Conservation (phyloP, 179 eudicot genomes). For the Heliamphora pulchella region DNA sequence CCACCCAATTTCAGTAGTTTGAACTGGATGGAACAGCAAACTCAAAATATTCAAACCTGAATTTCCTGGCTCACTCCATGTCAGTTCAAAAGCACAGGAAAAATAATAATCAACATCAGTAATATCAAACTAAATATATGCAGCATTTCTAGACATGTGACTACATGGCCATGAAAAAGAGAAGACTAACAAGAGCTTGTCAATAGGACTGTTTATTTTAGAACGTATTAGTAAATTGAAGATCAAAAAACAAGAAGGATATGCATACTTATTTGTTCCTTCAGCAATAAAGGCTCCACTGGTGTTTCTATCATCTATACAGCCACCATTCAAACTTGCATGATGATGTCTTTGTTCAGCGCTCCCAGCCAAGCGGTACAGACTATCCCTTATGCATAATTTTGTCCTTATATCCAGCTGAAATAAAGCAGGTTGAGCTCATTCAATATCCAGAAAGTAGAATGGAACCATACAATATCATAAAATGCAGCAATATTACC, state of each 20-base stretch:
- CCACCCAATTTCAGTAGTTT: not conserved
- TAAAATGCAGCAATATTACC: not conserved
- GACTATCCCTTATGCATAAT: slow-evolving; percentile 88
- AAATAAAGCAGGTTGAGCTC: slow-evolving; percentile 22
- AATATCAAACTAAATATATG: not conserved
- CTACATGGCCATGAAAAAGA: not conserved
- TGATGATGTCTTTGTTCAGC: slow-evolving; percentile 78
- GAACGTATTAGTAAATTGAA: not conserved
- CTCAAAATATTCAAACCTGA: not conserved
- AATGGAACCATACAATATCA: slow-evolving; percentile 2
- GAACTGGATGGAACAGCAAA: not conserved
- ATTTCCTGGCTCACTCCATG: not conserved
- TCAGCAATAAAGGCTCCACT: slow-evolving; percentile 41
- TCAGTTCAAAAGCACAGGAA: not conserved
- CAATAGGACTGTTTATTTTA: not conserved
- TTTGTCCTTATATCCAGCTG: slow-evolving; percentile 87
- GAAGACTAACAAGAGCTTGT: not conserved
- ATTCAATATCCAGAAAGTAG: slow-evolving; percentile 16
- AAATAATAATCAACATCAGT: not conserved
- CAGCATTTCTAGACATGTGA: not conserved
- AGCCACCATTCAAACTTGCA: slow-evolving; percentile 29
- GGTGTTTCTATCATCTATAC: slow-evolving; percentile 37
- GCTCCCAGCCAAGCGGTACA: slow-evolving; percentile 88
- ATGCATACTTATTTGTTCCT: slow-evolving; percentile 57
- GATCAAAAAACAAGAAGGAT: not conserved